These are phyloP conservation scores for Ceratobasidium sp. DNA, from an alignment of 1,284 basidiomycete species.

Conservation along the genomic window DNA sequence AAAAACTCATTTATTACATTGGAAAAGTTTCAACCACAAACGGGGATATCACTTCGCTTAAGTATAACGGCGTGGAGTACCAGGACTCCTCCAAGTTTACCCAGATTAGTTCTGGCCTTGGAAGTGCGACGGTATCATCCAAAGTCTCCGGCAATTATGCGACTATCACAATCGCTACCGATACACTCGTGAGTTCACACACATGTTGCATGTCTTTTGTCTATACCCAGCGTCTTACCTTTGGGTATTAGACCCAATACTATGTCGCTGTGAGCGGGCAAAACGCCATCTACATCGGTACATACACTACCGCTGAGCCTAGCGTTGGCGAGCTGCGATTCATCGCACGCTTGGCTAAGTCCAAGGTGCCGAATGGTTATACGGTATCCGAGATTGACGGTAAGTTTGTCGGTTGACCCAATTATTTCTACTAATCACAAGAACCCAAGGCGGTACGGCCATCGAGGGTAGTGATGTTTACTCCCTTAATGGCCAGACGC, in stretches of 20 bases:
- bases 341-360: constrained; percentile 63
- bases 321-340: constrained; percentile 64
- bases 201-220: background rate
- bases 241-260: constrained; percentile 35
- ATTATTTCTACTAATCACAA: background rate
- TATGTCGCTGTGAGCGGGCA: constrained; percentile 40
- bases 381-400: constrained; percentile 59
- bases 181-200: constrained; percentile 36
- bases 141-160: constrained; percentile 45
- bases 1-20: too few species aligned
- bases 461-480: constrained; percentile 47
- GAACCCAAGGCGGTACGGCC: constrained; percentile 8
- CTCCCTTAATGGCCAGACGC: constrained; percentile 31
- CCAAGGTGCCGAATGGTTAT: constrained; percentile 61
- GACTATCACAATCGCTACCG: constrained; percentile 21
- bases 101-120: constrained; percentile 45
- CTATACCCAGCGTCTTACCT: too few species aligned
- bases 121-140: constrained; percentile 29
- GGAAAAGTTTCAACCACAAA: too few species aligned
- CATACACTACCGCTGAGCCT: constrained; percentile 56
- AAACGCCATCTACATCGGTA: constrained; percentile 45
- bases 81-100: constrained; percentile 39
- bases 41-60: constrained; percentile 45
- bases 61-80: constrained; percentile 38
- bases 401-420: background rate